A percentile compares a stretch with the other conserved stretches of the same genome.
Conservation (phyloP, 768 basidiomycete species). For the Auriculariales sp. region DNA sequence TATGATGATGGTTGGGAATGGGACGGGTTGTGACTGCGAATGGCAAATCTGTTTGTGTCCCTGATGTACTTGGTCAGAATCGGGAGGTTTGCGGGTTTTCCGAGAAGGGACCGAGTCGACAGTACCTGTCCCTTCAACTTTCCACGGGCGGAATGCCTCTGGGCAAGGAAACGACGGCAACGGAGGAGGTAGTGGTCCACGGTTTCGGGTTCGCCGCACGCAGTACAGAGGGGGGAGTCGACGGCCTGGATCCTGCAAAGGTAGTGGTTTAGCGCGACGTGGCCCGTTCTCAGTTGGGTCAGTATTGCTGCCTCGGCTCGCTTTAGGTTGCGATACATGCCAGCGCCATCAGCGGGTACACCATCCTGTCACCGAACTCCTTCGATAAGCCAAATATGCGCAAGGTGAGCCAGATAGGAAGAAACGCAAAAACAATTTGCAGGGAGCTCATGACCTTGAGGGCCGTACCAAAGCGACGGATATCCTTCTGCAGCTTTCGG, state of each 20-base stretch:
- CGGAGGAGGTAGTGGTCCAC: constrained; percentile 6
- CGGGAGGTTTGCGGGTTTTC: too few species aligned
- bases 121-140: not conserved
- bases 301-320: constrained; percentile 1
- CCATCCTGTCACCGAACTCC: constrained; percentile 20
- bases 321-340: not conserved
- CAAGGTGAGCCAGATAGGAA: not conserved
- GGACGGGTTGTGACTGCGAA: too few species aligned
- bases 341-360: constrained; percentile 19
- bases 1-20: too few species aligned
- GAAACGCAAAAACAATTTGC: not conserved
- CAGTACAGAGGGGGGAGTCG: constrained; percentile 2
- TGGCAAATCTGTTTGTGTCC: too few species aligned
- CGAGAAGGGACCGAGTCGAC: not conserved
- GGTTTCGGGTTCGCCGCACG: constrained; percentile 5
- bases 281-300: constrained; percentile 6
- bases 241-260: constrained; percentile 2
- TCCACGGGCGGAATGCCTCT: not conserved
- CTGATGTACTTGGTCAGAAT: too few species aligned
- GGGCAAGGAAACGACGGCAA: constrained; percentile 2
- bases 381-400: not conserved
- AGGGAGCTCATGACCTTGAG: constrained; percentile 9
- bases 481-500: constrained; percentile 17
- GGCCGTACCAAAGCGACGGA: constrained; percentile 20
- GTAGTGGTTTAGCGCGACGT: constrained; percentile 6